Conservation (phyloP, 192 early-diverging fungal genomes). For the Coemansia sp. region DNA sequence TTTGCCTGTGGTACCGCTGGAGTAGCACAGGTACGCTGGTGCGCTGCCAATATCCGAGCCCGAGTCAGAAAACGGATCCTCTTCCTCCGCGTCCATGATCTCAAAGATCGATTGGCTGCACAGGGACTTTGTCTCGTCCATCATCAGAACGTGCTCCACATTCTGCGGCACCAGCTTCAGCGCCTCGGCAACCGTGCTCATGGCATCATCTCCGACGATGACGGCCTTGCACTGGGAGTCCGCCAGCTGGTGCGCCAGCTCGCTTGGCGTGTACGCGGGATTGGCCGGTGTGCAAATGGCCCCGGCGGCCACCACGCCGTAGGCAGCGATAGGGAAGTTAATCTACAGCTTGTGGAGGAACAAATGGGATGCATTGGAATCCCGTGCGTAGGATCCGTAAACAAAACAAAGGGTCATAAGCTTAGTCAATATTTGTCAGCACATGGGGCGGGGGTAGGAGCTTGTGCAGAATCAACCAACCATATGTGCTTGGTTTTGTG, state of each 20-base stretch:
- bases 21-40: slow-evolving; percentile 72
- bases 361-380: neutral
- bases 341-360: slow-evolving; percentile 61
- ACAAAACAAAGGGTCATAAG: neutral
- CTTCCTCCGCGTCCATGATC: slow-evolving; percentile 3
- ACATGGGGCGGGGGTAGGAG: neutral
- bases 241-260: slow-evolving; percentile 78
- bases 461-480: neutral
- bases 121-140: slow-evolving; percentile 24
- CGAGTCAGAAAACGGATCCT: neutral
- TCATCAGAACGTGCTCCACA: slow-evolving; percentile 43
- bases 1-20: slow-evolving; percentile 70
- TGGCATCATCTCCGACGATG: slow-evolving; percentile 58
- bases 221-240: slow-evolving; percentile 70
- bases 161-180: slow-evolving; percentile 13
- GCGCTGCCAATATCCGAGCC: neutral
- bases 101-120: slow-evolving; percentile 18
- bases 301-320: slow-evolving; percentile 65
- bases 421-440: slow-evolving; percentile 2
- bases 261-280: slow-evolving; percentile 77
- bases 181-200: slow-evolving; percentile 25
- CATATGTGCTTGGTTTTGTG: neutral
- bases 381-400: too few species aligned
- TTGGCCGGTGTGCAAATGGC: slow-evolving; percentile 74
- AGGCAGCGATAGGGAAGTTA: slow-evolving; percentile 66